Percentiles rank a stretch among this genome's conserved stretches.
Evolutionary conservation across 2,329 filamentous ascomycete genomes (phyloP).

Genomic region (Fusarium sp.): DNA sequence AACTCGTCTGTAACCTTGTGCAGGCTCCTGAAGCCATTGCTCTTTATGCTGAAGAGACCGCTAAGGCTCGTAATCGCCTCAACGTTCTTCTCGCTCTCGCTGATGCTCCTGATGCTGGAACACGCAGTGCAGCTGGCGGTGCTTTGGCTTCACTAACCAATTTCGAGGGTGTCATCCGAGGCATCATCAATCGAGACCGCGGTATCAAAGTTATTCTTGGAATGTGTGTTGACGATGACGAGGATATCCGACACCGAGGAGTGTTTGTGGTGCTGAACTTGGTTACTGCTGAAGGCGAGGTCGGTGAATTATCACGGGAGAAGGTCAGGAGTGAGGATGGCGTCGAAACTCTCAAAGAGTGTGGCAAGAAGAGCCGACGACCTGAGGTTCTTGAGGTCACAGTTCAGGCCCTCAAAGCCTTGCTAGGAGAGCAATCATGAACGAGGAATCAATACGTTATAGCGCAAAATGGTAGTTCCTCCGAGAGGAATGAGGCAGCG

Average conservation of each 20-base stretch:
- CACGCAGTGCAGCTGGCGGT: constrained; percentile 86
- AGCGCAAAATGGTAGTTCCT: constrained; percentile 13
- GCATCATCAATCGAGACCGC: constrained; percentile 76
- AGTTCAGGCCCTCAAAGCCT: constrained; percentile 77
- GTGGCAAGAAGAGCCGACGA: constrained; percentile 75
- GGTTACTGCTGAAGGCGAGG: constrained; percentile 72
- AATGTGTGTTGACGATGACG: constrained; percentile 79
- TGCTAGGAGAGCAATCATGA: constrained; percentile 61
- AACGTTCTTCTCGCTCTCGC: constrained; percentile 89
- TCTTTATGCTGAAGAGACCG: constrained; percentile 75
- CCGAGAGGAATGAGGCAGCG: constrained; percentile 14
- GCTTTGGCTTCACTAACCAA: constrained; percentile 86
- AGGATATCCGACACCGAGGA: constrained; percentile 77
- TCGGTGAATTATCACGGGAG: constrained; percentile 70
- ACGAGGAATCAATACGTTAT: not conserved
- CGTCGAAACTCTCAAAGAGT: constrained; percentile 75
- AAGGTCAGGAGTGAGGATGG: constrained; percentile 73
- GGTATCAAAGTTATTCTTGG: constrained; percentile 84
- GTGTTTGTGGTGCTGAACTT: constrained; percentile 82
- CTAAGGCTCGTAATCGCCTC: constrained; percentile 77
- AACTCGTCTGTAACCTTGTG: constrained; percentile 92
- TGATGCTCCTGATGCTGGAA: constrained; percentile 84
- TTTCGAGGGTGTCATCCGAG: constrained; percentile 79
- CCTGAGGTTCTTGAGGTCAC: constrained; percentile 77
- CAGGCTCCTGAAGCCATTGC: constrained; percentile 74